These are phyloP conservation scores for Lizonia empirigonia DNA, from an alignment of 2,329 filamentous ascomycete genomes.

Conservation along the genomic window DNA sequence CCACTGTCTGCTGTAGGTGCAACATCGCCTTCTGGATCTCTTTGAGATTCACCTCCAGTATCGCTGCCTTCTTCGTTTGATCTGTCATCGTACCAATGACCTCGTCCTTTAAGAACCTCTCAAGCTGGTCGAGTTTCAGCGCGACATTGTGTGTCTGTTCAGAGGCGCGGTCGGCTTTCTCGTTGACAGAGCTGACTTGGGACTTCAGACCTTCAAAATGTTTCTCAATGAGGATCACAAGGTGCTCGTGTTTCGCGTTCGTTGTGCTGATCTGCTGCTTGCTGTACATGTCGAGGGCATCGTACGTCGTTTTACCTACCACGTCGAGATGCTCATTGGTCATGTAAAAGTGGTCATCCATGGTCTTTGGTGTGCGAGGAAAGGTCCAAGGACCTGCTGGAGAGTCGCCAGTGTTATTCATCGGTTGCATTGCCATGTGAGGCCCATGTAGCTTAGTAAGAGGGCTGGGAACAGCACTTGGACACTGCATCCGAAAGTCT, in stretches of 20 bases:
- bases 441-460: constrained; percentile 26
- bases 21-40: constrained; percentile 33
- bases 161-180: constrained; percentile 26
- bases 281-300: constrained; percentile 25
- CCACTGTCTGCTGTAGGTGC: constrained; percentile 32
- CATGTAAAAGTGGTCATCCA: constrained; percentile 45
- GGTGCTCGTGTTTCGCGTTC: constrained; percentile 28
- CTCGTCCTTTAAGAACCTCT: constrained; percentile 34
- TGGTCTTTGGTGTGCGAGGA: constrained; percentile 18
- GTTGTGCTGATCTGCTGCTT: constrained; percentile 18
- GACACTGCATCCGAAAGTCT: constrained; percentile 28
- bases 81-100: constrained; percentile 29
- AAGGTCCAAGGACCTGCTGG: constrained; percentile 2
- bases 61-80: constrained; percentile 33
- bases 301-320: constrained; percentile 35
- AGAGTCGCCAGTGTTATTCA: background rate
- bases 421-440: constrained; percentile 6
- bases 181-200: constrained; percentile 30
- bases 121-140: constrained; percentile 34
- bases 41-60: constrained; percentile 33
- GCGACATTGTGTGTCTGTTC: constrained; percentile 29
- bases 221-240: constrained; percentile 26
- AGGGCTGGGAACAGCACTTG: constrained; percentile 43
- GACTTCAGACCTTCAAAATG: constrained; percentile 34
- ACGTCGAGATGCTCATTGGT: constrained; percentile 46